A percentile compares a stretch with the other conserved stretches of the same genome.
These are phyloP conservation scores for Herpotrichia juniperi DNA, from an alignment of 2,329 filamentous ascomycete species.

Conservation along the genomic window DNA sequence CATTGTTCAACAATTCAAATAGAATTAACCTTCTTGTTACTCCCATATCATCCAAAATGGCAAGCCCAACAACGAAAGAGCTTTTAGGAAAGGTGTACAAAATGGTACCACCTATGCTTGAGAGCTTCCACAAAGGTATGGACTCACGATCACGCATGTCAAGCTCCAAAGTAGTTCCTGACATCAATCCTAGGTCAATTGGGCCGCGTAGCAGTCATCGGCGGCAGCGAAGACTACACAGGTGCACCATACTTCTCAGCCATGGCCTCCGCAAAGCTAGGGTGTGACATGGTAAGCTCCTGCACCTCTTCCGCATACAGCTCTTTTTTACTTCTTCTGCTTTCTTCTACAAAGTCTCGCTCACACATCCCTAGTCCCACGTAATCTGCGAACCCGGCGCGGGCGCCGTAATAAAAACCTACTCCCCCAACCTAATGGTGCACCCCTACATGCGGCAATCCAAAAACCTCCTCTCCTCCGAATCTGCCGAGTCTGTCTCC, in stretches of 20 bases:
- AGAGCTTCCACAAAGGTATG: slow-evolving; percentile 92
- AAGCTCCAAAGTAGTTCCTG: slow-evolving; percentile 12
- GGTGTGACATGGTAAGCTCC: slow-evolving; percentile 79
- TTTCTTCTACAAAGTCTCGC: slow-evolving; percentile 13
- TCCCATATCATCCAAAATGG: slow-evolving; percentile 37
- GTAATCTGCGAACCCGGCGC: slow-evolving; percentile 94
- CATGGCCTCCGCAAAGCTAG: slow-evolving; percentile 90
- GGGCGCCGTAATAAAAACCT: slow-evolving; percentile 87
- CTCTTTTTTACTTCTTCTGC: neutral
- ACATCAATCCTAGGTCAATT: slow-evolving; percentile 71
- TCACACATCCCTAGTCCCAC: slow-evolving; percentile 67
- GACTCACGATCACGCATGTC: neutral
- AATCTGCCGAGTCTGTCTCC: slow-evolving; percentile 68
- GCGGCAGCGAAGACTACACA: slow-evolving; percentile 94
- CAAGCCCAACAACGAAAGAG: slow-evolving; percentile 70
- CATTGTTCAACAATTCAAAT: neutral
- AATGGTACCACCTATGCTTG: slow-evolving; percentile 92
- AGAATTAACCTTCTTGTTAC: neutral
- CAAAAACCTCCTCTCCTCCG: slow-evolving; percentile 60
- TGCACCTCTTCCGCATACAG: neutral
- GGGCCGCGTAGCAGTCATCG: slow-evolving; percentile 90
- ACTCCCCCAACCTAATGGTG: slow-evolving; percentile 98
- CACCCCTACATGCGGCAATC: slow-evolving; percentile 92
- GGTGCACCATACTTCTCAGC: slow-evolving; percentile 98
- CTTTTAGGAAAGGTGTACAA: slow-evolving; percentile 81